Evolutionary conservation across 768 basidiomycete genomes (phyloP).

Genomic region (Filobasidium wieringae): DNA sequence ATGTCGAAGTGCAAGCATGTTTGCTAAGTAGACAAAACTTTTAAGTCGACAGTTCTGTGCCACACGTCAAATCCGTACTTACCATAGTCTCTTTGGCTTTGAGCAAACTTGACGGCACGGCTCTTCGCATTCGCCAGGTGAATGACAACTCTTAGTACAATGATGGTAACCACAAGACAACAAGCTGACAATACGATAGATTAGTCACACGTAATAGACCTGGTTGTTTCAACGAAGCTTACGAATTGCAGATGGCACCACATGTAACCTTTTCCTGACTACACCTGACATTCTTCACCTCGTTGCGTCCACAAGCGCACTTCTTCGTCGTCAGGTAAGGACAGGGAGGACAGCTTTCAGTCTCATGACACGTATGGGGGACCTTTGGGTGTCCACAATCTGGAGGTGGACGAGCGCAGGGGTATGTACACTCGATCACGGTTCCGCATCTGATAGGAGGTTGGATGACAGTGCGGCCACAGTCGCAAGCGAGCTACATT

Average conservation of each 20-base stretch:
- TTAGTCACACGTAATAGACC: neutral
- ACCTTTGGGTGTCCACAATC: conserved; percentile 71
- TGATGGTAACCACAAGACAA: conserved; percentile 79
- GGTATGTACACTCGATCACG: conserved; percentile 60
- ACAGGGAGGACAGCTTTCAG: conserved; percentile 70
- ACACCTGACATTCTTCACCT: conserved; percentile 66
- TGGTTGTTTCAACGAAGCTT: conserved; percentile 48
- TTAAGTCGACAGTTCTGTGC: conserved; percentile 47
- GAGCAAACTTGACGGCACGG: conserved; percentile 65
- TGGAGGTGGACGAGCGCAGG: conserved; percentile 59
- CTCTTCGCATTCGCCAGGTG: conserved; percentile 56
- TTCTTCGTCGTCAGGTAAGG: conserved; percentile 61
- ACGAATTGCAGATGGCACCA: conserved; percentile 58
- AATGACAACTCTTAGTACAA: conserved; percentile 73
- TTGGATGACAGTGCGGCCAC: conserved; percentile 72
- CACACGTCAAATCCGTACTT: conserved; percentile 22
- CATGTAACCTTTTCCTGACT: conserved; percentile 78
- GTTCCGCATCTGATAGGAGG: conserved; percentile 69
- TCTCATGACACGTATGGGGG: conserved; percentile 73
- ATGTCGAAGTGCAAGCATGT: conserved; percentile 64
- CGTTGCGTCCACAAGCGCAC: conserved; percentile 78
- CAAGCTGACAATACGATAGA: conserved; percentile 41
- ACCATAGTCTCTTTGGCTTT: conserved; percentile 78
- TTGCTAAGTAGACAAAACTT: conserved; percentile 31
- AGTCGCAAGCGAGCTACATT: conserved; percentile 59